These are phyloP conservation scores for Iodosphaeria phyllophila DNA, from an alignment of 2,329 filamentous ascomycete genomes.

Conservation along the genomic window DNA sequence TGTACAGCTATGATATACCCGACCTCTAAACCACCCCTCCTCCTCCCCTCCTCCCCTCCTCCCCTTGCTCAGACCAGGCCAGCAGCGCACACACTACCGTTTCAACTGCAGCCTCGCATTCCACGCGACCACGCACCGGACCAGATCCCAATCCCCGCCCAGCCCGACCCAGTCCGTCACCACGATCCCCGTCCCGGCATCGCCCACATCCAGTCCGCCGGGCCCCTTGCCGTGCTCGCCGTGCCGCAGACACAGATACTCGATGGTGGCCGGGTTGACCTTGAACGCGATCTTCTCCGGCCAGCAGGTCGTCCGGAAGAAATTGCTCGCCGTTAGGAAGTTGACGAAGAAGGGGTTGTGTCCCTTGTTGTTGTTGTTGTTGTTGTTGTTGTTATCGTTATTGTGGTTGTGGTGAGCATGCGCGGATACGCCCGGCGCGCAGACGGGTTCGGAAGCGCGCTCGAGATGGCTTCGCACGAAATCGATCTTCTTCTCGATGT, in stretches of 20 bases:
- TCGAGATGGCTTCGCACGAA: constrained; percentile 59
- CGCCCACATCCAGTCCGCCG: constrained; percentile 33
- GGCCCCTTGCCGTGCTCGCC: constrained; percentile 31
- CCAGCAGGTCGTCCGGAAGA: constrained; percentile 86
- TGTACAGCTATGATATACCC: too few species aligned
- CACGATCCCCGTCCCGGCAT: constrained; percentile 70
- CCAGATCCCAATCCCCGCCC: constrained; percentile 76
- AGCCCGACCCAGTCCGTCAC: constrained; percentile 88
- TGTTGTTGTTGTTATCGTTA: too few species aligned
- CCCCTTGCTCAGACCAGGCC: not conserved
- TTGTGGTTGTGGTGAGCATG: too few species aligned
- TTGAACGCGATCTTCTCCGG: constrained; percentile 78
- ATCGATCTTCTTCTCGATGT: constrained; percentile 65
- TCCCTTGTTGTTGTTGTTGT: too few species aligned
- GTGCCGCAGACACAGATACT: constrained; percentile 41
- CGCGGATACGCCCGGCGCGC: constrained; percentile 20
- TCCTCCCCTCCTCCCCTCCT: not conserved
- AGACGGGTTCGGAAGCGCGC: constrained; percentile 39
- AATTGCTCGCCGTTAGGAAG: constrained; percentile 81
- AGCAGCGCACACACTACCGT: constrained; percentile 11
- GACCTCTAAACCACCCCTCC: not conserved
- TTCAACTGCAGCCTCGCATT: constrained; percentile 49
- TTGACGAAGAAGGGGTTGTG: constrained; percentile 61
- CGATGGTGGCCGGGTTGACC: constrained; percentile 60
- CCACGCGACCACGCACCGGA: constrained; percentile 77